Conservation (phyloP, 129 eudicot species). For the Tanacetum coccineum region DNA sequence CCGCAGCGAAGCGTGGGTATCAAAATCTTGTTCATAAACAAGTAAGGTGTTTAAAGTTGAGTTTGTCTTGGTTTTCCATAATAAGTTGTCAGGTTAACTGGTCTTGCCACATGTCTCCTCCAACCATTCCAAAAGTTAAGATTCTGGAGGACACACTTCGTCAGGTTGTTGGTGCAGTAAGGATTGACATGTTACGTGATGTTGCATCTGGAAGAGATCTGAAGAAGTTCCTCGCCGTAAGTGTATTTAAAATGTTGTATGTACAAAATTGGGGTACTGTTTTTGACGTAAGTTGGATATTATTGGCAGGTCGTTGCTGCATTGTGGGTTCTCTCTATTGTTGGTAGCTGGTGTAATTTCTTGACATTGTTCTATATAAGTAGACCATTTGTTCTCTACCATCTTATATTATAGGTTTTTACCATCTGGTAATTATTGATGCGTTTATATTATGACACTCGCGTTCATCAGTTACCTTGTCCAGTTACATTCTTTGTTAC, state of each 20-base stretch:
- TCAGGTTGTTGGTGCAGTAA: slow-evolving; percentile 47
- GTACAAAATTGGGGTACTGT: background rate
- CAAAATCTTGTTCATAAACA: slow-evolving; percentile 63
- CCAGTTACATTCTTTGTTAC: background rate
- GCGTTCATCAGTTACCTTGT: background rate
- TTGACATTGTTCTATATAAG: slow-evolving; percentile 73
- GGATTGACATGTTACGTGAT: slow-evolving; percentile 45
- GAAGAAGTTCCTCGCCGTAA: slow-evolving; percentile 68
- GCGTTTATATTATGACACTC: too few species aligned
- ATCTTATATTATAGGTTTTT: background rate
- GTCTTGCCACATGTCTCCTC: slow-evolving; percentile 45
- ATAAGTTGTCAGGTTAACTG: background rate
- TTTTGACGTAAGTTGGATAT: slow-evolving; percentile 8
- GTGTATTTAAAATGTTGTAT: slow-evolving; percentile 1
- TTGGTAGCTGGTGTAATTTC: slow-evolving; percentile 75
- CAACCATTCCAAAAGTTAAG: slow-evolving; percentile 62
- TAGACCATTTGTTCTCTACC: slow-evolving; percentile 20
- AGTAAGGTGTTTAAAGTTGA: slow-evolving; percentile 30
- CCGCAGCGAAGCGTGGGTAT: too few species aligned
- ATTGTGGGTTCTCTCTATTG: slow-evolving; percentile 62
- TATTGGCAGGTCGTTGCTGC: slow-evolving; percentile 52
- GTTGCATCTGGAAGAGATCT: slow-evolving; percentile 71
- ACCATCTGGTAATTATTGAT: background rate
- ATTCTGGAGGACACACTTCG: slow-evolving; percentile 53
- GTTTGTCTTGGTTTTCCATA: background rate